These are phyloP conservation scores for Parietaria judaica DNA, from an alignment of 306 rosid species.

Conservation along the genomic window DNA sequence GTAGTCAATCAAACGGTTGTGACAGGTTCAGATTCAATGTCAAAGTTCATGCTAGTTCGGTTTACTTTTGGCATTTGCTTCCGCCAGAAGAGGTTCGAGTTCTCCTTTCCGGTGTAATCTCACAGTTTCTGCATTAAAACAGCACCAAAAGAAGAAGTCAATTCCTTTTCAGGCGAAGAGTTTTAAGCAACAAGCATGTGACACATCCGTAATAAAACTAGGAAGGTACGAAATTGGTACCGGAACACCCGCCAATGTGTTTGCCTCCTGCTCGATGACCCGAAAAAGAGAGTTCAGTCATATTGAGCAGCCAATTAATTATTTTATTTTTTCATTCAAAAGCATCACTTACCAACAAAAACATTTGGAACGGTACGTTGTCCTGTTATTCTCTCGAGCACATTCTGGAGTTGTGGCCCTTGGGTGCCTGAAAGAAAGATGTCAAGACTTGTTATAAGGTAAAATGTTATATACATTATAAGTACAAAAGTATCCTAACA, in stretches of 20 bases:
- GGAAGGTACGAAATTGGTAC: conserved; percentile 26
- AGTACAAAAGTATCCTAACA: background rate
- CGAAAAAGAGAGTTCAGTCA: conserved; percentile 16
- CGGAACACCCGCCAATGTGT: conserved; percentile 94
- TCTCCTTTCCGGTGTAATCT: conserved; percentile 79
- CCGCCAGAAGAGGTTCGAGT: conserved; percentile 67
- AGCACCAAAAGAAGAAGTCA: conserved; percentile 3
- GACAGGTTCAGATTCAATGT: background rate
- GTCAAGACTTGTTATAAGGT: background rate
- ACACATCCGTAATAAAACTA: background rate
- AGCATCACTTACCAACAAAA: conserved; percentile 54
- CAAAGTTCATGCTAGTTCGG: conserved; percentile 23
- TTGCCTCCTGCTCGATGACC: conserved; percentile 64
- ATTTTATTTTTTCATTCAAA: background rate
- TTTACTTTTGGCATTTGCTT: conserved; percentile 47
- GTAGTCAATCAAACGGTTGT: no score
- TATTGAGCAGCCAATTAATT: conserved; percentile 1
- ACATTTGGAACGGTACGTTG: conserved; percentile 97
- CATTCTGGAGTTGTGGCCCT: conserved; percentile 91
- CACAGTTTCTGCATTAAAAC: conserved; percentile 64
- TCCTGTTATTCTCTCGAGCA: conserved; percentile 81
- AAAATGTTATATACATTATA: background rate
- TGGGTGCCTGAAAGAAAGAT: conserved; percentile 58
- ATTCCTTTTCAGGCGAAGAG: background rate
- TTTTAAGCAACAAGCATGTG: background rate